Evolutionary conservation across 495 filamentous ascomycete genomes (phyloP), one percentile per base, ranked within the genome.

Genomic region (Aspergillus haitiensis): DNA sequence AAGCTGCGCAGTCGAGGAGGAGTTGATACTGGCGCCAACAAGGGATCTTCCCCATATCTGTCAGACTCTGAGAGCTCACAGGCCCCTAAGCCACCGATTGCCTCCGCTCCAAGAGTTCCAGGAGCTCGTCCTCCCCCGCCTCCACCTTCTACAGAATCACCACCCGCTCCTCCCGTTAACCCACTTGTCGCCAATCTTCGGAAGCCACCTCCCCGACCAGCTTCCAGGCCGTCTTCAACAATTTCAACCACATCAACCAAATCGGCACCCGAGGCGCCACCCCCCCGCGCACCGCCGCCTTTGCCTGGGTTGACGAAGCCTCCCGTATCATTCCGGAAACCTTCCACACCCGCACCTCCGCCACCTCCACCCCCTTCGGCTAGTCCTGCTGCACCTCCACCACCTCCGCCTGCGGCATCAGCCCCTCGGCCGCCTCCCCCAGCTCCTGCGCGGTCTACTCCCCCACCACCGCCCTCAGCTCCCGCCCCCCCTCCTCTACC

Each of bases 1-100:
- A 98, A 97, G 75, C 68, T 98, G 62, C 87, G 88, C 71, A 97
- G 92, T 75, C 86, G 90, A 10, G 92, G 89, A 31, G 94, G 93
- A 18, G 79, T 98, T 55, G 86, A 96, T 72, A 97, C 94, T 11
- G 93, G 93, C 71, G 92, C 91, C 63, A 87, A 79, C 67, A 83
- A 79, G 64, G 86, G 87, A 48, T 84, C 58, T 0, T 60, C 91
- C 21, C 82, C 89, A 54, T 94, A 96, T 66, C 76, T 87, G 27
- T 91, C 91, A 36, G 91, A 95, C 62, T 84, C 88, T 11, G 91
- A 95, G 63, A 79, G 80, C n/a, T 81, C 83, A 47, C 66, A 67
- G 46, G 81, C 77, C 18, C 84, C 85, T 1, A 87, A 79, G 67
- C 79, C 79, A 37, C 88, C 87, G n/a, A 66, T 70, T 47, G 77